Percentiles rank a stretch among this genome's conserved stretches.
Evolutionary conservation across 2,329 filamentous ascomycete species (phyloP).

Genomic region (Penicillium expansum): DNA sequence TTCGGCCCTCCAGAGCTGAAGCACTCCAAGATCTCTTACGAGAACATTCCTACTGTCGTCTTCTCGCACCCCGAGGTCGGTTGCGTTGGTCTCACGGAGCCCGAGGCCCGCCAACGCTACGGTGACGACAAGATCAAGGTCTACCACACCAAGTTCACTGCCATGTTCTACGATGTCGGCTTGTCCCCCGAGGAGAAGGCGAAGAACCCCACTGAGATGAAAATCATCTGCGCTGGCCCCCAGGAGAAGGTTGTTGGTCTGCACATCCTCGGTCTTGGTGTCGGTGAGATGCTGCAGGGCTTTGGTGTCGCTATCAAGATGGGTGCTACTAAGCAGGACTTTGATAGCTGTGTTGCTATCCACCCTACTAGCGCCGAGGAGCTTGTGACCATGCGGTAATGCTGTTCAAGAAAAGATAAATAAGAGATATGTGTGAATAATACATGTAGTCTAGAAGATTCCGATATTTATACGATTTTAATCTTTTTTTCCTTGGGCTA

Average conservation of each 20-base stretch:
- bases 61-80: conserved; percentile 53
- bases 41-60: conserved; percentile 54
- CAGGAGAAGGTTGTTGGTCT: conserved; percentile 53
- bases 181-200: conserved; percentile 49
- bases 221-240: conserved; percentile 48
- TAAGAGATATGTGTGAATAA: background rate
- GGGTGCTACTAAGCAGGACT: conserved; percentile 74
- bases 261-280: conserved; percentile 49
- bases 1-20: conserved; percentile 49
- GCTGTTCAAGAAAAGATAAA: conserved; percentile 1
- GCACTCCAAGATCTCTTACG: conserved; percentile 47
- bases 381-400: conserved; percentile 55
- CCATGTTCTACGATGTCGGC: conserved; percentile 49
- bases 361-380: conserved; percentile 76
- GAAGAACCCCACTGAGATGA: conserved; percentile 52
- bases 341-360: conserved; percentile 72
- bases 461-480: background rate
- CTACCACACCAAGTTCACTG: conserved; percentile 50
- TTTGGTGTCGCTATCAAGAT: conserved; percentile 77
- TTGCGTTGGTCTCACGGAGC: conserved; percentile 51
- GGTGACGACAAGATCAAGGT: conserved; percentile 52
- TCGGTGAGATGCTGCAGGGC: conserved; percentile 68
- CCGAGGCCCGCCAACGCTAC: conserved; percentile 47
- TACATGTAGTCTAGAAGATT: background rate
- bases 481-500: background rate